Evolutionary conservation across 2,329 filamentous ascomycete species (phyloP), one percentile per base, ranked within the genome.

Genomic region (Fusarium praegraminearum): DNA sequence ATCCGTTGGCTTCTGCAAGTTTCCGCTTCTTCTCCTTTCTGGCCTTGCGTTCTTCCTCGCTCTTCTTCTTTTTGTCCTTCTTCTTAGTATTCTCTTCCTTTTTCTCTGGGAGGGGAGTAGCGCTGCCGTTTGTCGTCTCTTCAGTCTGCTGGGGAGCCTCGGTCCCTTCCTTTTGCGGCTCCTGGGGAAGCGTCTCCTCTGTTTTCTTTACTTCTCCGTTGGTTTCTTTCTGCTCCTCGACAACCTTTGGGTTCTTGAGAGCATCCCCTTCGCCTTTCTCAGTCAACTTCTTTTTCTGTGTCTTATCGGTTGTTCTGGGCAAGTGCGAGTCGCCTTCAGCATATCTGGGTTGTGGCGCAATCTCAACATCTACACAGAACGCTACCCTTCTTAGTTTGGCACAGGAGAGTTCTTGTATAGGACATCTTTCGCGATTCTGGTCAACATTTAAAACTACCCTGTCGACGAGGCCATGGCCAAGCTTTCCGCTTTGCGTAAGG

Each of bases 341-440:
- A 72, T 97, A 96, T 72, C 89, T 90, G 26, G 94, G 93, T 76
- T 93, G 90, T 1, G 94, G 93, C 5, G 95, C 95, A 76, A 99
- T 97, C 79, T 99, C 96, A 7, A 99, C 94, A 76, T 99, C 96
- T 4, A 99, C 96, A 73, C 93, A 97, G 76, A 99, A 99, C 0
- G 95, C 92, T 1, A 99, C 96, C 55, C 94, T 89, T 56, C 93
- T 88, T 63, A 99, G 80, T 78, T 96, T 97, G 50, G 89, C 88
- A 74, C 91, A 89, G 70, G 94, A 90, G 47, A 99, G 83, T 71
- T 97, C 94, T 7, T 88, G 83, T 32, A 98, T 89, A 26, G 88
- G 86, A 78, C 93, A 97, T 69, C 96, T 85, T 76, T 95, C 90
- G 43, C 96, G 88, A 71, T 91, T 86, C 11, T 83, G 89, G 77